Base-by-base conservation (phyloP, 495 filamentous ascomycete genomes). In the Hypoxylon trugodes region DNA sequence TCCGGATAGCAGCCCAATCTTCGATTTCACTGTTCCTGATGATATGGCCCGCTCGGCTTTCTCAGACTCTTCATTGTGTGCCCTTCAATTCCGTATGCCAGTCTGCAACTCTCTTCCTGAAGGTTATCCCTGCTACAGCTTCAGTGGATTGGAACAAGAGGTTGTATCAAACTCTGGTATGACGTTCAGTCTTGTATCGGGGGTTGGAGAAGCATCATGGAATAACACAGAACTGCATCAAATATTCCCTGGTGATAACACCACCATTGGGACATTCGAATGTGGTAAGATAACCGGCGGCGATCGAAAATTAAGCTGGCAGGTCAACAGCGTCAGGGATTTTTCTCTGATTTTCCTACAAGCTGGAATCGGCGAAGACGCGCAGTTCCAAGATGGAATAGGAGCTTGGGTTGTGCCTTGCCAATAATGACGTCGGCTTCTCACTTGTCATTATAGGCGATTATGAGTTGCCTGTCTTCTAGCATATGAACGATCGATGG, bases 81-180 rank as follows among this genome's bases (percentile, higher is more conserved):
- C 69, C 36, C 56, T 72, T 8, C 66, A 72, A 24, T 72, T 72
- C 52, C 69, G 69, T 26, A 67, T 72, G 66, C 69, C 69, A 2
- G 59, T 65, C 18, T 72, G 69, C 49, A 53, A 59, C 8, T 35
- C 61, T 21, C 69, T 72, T 33, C 69, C 69, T 15, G 22, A 59
- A 12, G 66, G 48, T 24, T 72, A 72, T 24, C 69, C 69, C 25
- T 72, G 69, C 49, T 72, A 67, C 32, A 55, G 41, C 36, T 69
- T 69, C 33, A 72, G 62, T 32, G 69, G 69, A n/a, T 8, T 72
- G 18, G 69, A 69, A 36, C 69, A 69, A 45, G 66, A 72, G 30
- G 42, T 64, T 21, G 58, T 67, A 1, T 21, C 66, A 6, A 56
- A 67, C 13, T 72, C 69, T 10, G 69, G 69, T 2, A 72, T 72